phyloP scores from a whole-genome alignment of 164 flowering plant genomes.

The Vitis labrusca region DNA sequence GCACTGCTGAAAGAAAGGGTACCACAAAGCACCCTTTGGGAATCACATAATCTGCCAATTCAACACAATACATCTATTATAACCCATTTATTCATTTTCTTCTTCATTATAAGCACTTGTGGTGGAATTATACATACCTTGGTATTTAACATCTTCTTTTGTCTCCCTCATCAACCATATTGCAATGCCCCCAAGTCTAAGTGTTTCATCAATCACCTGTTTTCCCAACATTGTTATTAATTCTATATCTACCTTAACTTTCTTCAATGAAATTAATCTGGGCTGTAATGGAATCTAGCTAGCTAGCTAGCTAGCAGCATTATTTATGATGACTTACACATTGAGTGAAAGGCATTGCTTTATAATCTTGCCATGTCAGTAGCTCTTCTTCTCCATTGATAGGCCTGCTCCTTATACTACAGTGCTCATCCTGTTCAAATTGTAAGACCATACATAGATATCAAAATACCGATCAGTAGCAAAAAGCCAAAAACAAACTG shows the following conservation, averaged over 20 bases:
- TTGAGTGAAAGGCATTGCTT: slow-evolving; percentile 83
- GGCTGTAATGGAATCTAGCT: not conserved
- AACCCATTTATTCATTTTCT: not conserved
- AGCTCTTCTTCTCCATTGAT: slow-evolving; percentile 20
- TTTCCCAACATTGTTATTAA: not conserved
- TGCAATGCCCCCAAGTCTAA: slow-evolving; percentile 85
- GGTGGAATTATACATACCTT: slow-evolving; percentile 38
- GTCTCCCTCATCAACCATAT: slow-evolving; percentile 93
- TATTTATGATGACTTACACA: slow-evolving; percentile 46
- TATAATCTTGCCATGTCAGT: slow-evolving; percentile 82
- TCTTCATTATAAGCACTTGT: too few species aligned
- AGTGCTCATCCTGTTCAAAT: slow-evolving; percentile 64
- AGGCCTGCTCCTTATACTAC: slow-evolving; percentile 24
- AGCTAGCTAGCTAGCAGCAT: too few species aligned
- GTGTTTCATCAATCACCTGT: slow-evolving; percentile 92
- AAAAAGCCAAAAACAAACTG: too few species aligned
- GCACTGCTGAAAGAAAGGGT: slow-evolving; percentile 92
- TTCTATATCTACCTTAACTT: not conserved
- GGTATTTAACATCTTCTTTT: slow-evolving; percentile 60
- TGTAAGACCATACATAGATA: too few species aligned
- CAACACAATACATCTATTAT: not conserved
- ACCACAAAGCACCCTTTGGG: slow-evolving; percentile 91
- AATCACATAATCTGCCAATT: slow-evolving; percentile 56
- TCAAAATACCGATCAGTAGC: too few species aligned
- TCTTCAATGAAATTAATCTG: not conserved